Evolutionary conservation across 2,329 filamentous ascomycete genomes (phyloP), one percentile per base, ranked within the genome.

Genomic region (Colletotrichum cereale): DNA sequence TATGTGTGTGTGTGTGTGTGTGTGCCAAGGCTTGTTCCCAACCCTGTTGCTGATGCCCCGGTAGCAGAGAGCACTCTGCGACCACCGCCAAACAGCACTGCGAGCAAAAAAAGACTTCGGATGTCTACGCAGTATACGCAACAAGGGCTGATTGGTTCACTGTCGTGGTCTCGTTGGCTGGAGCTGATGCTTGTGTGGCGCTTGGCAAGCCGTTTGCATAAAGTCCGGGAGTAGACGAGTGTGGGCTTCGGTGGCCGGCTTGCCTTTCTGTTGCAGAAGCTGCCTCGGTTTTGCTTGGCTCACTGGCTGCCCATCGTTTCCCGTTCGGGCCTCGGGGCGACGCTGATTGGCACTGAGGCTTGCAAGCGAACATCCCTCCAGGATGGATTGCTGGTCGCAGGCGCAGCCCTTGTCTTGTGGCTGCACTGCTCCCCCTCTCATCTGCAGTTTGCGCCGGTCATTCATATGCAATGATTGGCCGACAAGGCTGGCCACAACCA

Each of bases 171-270:
- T 52, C 44, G 66, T 42, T 42, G 47, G 53, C 47, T 56, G 52
- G 52, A 26, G 36, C 26, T 36, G 53, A 34, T 52, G 40, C 55
- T 36, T 70, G 40, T 48, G 65, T 65, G 67, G 72, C 48, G 56
- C 72, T 73, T 73, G 72, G 72, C 72, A 72, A 48, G 64, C 61
- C 56, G 64, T 72, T 72, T 80, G 79, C 78, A 81, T 80, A 73
- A 81, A 79, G 78, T 79, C 78, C 71, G 73, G 70, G 62, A 56
- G 61, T 62, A 29, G 47, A 55, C 74, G 70, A 73, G 74, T 73
- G 69, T 70, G 72, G 70, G 62, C 71, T 68, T 66, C 61, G 58
- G 60, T 68, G 65, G 74, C 53, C 65, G 70, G 71, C 71, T 66
- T 66, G 60, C 64, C 73, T 63, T 69, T 74, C 69, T 76, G 73